Evolutionary conservation across 2,329 filamentous ascomycete genomes (phyloP), one percentile per base, ranked within the genome.

Genomic region (Hypoxylon sp.): DNA sequence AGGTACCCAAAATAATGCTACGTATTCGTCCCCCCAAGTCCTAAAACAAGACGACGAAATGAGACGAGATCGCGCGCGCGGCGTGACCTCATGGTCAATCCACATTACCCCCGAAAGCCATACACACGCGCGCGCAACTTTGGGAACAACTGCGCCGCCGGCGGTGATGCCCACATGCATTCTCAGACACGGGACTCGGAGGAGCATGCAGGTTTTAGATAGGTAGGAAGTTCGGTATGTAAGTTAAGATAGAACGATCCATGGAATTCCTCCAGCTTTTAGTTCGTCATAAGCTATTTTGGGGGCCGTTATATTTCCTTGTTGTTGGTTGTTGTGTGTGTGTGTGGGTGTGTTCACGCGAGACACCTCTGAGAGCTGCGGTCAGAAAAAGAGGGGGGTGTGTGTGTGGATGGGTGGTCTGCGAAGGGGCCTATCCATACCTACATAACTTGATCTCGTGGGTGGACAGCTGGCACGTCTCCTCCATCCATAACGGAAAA

Each of bases 181-280:
- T 44, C 43, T 47, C 51, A 58, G 38, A 55, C 55, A 58, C 55
- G 55, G 55, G 55, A 58, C 55, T 42, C 32, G 42, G 43, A 25
- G 43, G 36, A 57, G 26, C 34, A 26, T 55, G 46, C 46, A 51
- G 47, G 50, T 29, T n/a, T 51, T 41, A 30, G 47, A 43, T 21
- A 44, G 34, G 13, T 16, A 21, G 21, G 27, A 31, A 17, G 32
- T 27, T 35, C 31, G 32, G 27, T 9, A 9, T 25, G 21, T 5
- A 25, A 25, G 9, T 9, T 6, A 26, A 38, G 20, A 21, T 16
- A 48, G 16, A 25, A 37, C n/a, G n/a, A n/a, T n/a, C n/a, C n/a
- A n/a, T n/a, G n/a, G n/a, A n/a, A n/a, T n/a, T n/a, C n/a, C n/a
- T n/a, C n/a, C n/a, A n/a, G n/a, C n/a, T n/a, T n/a, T n/a, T n/a